A percentile compares a stretch with the other conserved stretches of the same genome.
Evolutionary conservation across 331 rosid genomes (phyloP).

Genomic region (Ulmus americana): DNA sequence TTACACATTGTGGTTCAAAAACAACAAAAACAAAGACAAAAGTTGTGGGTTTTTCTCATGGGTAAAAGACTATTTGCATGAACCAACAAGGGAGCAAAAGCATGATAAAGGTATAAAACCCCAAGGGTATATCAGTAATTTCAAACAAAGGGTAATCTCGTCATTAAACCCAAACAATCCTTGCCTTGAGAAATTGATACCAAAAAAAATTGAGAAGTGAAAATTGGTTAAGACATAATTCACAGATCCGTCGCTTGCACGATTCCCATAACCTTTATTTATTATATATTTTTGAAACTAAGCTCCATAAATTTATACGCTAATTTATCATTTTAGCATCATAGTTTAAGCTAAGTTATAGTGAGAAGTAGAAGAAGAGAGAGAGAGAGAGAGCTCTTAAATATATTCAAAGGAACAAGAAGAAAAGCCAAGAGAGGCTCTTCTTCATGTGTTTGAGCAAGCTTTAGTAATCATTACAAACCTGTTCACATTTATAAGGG

Average conservation of each 20-base stretch:
- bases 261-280: slow-evolving; percentile 41
- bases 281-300: slow-evolving; percentile 21
- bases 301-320: slow-evolving; percentile 11
- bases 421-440: slow-evolving; percentile 7
- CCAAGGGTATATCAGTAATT: slow-evolving; percentile 6
- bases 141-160: slow-evolving; percentile 8
- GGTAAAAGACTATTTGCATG: too few species aligned
- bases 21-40: too few species aligned
- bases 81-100: too few species aligned
- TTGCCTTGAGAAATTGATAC: neutral
- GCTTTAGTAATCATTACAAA: slow-evolving; percentile 28
- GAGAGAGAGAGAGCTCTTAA: slow-evolving; percentile 8
- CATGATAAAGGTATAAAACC: neutral
- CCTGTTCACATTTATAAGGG: slow-evolving; percentile 14
- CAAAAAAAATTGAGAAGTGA: slow-evolving; percentile 18
- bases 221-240: slow-evolving; percentile 35
- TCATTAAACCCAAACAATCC: neutral
- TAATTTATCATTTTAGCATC: slow-evolving; percentile 22
- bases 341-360: slow-evolving; percentile 32
- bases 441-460: slow-evolving; percentile 34
- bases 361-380: slow-evolving; percentile 5
- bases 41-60: too few species aligned
- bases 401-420: slow-evolving; percentile 2
- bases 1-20: too few species aligned
- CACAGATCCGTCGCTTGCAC: slow-evolving; percentile 52